Evolutionary conservation across 2,329 filamentous ascomycete species (phyloP), one percentile per base, ranked within the genome.

Genomic region (Aspergillus sp.): DNA sequence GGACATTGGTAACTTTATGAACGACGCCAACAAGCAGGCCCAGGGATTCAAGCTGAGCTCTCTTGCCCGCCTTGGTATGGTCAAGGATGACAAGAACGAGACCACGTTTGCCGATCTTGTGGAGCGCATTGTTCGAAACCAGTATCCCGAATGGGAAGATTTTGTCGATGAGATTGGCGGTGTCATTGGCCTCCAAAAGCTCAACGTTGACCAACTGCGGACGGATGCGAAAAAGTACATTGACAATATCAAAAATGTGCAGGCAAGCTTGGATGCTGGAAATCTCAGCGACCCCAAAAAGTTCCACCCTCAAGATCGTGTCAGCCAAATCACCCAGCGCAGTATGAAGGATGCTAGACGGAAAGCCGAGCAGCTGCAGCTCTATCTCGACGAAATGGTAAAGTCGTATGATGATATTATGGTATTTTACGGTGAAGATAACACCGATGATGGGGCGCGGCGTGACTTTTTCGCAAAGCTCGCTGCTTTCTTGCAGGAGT

Each of bases 1-100:
- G 71, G 94, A 97, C 77, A 97, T 99, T 73, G 95, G 95, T 77
- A 99, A 99, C 79, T 99, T 97, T 84, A 99, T 99, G 95, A 99
- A 99, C 82, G 95, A 98, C 75, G 90, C 93, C 59, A 98, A 97
- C 81, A 99, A 99, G 81, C 95, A 98, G 80, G 95, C 95, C 4
- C 91, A 90, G 61, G 95, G 95, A 65, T 99, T 99, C 89, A 99
- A 99, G 82, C 87, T 99, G 15, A 95, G 93, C 73, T 97, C 95
- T 6, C 88, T 99, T 53, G 91, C 92, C 30, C 89, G 95, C 59
- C 83, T 99, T 59, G 93, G 91, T 64, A 98, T 99, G 93, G 92
- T 98, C 73, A 99, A 99, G 81, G 95, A 99, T 74, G 93, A 97
- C 82, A 97, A 97, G 85, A 99, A 99, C 77, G 91, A 98, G 77